Conservation (phyloP, 768 basidiomycete species). For the Sporobolomyces pararoseus region DNA sequence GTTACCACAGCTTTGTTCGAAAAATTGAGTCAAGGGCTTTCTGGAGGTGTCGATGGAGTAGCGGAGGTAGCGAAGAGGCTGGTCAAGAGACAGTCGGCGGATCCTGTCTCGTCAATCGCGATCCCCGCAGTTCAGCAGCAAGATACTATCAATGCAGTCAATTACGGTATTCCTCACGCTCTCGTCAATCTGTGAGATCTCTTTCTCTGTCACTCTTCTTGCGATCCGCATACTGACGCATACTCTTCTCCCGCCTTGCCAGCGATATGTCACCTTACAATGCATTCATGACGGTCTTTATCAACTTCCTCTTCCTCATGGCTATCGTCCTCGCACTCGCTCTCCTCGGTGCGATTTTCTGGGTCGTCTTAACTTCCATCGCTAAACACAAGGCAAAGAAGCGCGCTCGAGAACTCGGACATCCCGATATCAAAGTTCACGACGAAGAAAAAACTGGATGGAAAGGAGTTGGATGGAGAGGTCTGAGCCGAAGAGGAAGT, state of each 20-base stretch:
- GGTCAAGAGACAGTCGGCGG: constrained; percentile 1
- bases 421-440: no score
- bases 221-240: constrained; percentile 49
- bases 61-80: constrained; percentile 12
- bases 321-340: constrained; percentile 57
- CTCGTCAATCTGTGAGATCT: constrained; percentile 31
- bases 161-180: constrained; percentile 43
- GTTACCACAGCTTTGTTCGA: constrained; percentile 4
- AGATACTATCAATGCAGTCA: constrained; percentile 41
- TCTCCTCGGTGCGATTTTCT: constrained; percentile 51
- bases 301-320: constrained; percentile 66
- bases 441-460: not conserved
- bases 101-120: constrained; percentile 27
- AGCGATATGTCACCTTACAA: constrained; percentile 77
- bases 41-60: not conserved
- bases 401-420: constrained; percentile 22
- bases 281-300: constrained; percentile 76
- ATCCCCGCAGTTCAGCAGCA: constrained; percentile 55
- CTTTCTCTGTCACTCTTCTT: not conserved
- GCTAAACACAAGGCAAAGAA: not conserved
- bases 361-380: constrained; percentile 48
- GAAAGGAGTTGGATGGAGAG: not conserved
- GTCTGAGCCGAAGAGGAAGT: constrained; percentile 45
- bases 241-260: no score
- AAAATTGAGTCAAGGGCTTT: constrained; percentile 1